Evolutionary conservation across 345 rosid genomes (phyloP).

Genomic region (Angophora floribunda): DNA sequence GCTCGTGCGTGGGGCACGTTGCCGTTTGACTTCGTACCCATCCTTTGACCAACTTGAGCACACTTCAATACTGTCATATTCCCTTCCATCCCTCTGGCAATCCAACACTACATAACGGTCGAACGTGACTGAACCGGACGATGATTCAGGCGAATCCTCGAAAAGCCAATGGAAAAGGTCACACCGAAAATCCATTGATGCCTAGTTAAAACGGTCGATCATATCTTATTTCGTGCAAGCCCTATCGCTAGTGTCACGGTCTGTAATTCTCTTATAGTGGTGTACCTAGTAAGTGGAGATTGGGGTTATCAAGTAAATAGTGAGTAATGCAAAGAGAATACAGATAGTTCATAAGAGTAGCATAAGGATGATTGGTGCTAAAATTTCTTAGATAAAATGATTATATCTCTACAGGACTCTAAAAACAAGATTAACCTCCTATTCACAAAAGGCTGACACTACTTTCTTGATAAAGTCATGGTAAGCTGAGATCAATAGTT

Average conservation of each 20-base stretch:
- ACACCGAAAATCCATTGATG: background rate
- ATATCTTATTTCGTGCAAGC: background rate
- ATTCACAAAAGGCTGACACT: accelerated
- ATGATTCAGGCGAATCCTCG: background rate
- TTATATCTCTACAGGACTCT: background rate
- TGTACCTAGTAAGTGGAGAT: background rate
- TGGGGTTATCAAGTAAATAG: background rate
- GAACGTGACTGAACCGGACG: background rate
- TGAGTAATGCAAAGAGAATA: background rate
- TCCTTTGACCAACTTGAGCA: background rate
- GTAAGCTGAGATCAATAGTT: accelerated
- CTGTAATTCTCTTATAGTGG: no score
- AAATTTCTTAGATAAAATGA: no score
- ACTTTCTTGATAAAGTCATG: background rate
- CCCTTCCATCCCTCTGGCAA: background rate
- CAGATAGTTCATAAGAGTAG: no score
- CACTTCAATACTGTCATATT: background rate
- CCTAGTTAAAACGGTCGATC: background rate
- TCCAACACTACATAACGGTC: background rate
- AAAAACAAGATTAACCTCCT: accelerated
- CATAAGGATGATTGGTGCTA: accelerated
- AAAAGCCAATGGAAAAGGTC: background rate
- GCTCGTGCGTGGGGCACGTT: background rate
- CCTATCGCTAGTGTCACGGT: background rate
- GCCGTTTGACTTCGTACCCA: background rate